Evolutionary conservation across 306 rosid genomes (phyloP), one percentile per base, ranked within the genome.

Genomic region (Castanopsis chinensis): DNA sequence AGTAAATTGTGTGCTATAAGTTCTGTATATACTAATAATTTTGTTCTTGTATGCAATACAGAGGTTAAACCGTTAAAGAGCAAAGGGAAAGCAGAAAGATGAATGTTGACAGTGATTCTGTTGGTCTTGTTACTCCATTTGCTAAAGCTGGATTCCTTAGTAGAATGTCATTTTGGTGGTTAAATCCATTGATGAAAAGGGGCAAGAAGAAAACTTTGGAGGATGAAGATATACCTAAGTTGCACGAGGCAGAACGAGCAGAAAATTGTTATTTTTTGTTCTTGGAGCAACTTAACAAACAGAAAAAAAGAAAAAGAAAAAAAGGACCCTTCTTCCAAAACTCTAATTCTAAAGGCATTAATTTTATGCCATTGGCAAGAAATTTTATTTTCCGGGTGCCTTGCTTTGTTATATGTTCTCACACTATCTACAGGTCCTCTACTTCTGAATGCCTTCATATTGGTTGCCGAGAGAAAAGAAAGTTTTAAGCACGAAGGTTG

Each of bases 401-500:
- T 90, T 21, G 97, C 98, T 20, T 81, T 93, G 73, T 63, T 93
- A 1, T 91, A 91, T 83, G 71, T 91, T 32, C 84, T 93, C 10
- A 68, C 90, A 28, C 2, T 85, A 1, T 93, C 94, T 43, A 78
- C 87, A 5, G 93, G 98, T 53, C 98, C 98, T 33, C 7, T 93
- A 23, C 88, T 93, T 77, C 82, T 93, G 5, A 93, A 90, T 78
- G 82, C 93, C 49, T 93, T 93, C 55, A 91, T 93, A 80, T 79
- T 87, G 74, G 90, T 90, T 71, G 88, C 94, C 55, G 91, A 90
- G 74, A 97, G 98, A 76, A 85, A 87, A 2, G 75, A 35, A 77
- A 90, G 90, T 69, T 93, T 90, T 80, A 86, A 87, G 60, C 82
- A 93, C 19, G 98, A 93, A 87, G 93, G 97, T 18, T 79, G 78